Evolutionary conservation across 768 basidiomycete genomes (phyloP), one percentile per base, ranked within the genome.

Genomic region (Porpolomopsis calyptriformis): DNA sequence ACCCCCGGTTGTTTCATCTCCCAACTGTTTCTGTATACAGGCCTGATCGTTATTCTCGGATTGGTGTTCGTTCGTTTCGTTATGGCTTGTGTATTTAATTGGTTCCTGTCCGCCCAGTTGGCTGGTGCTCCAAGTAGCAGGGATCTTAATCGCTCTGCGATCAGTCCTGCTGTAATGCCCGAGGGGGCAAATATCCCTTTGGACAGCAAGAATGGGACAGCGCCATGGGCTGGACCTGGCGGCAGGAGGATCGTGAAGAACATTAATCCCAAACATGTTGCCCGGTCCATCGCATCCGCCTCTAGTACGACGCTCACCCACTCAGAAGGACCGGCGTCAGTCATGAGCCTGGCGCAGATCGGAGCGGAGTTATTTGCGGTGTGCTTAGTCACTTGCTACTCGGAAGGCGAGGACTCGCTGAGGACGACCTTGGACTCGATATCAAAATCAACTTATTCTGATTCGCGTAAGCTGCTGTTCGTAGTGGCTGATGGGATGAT

Each of bases 401-500:
- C 90, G 1, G 96, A 99, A 65, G 93, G 92, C 40, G 87, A 90
- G 64, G 91, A 92, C 29, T 91, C 88, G 1, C 69, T 99, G 55
- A 74, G 88, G 48, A 83, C 82, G 2, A 99, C 96, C 0, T 73
- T 97, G 44, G 96, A 98, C 62, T 87, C 91, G 2, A 90, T 99
- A 48, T 93, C 94, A 0, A 66, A 65, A 31, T 97, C 96, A 3
- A 82, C 74, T 3, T 99, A 98, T 62, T 89, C 90, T 4, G 96
- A 98, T 64, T 70, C 78, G 34, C 74, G 96, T 48, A 99, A 99
- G 60, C 70, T 99, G 18, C 63, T 99, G 40, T 93, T 97, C 61
- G 71, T 99, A 47, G 85, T 99, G 9, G 92, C 92, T 39, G 96
- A 99, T 61, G 96, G 96, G 1, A 96, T 99, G 90, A 92, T 99